Evolutionary conservation across 768 basidiomycete species (phyloP), one percentile per base, ranked within the genome.

Genomic region (Scleroderma bovista): DNA sequence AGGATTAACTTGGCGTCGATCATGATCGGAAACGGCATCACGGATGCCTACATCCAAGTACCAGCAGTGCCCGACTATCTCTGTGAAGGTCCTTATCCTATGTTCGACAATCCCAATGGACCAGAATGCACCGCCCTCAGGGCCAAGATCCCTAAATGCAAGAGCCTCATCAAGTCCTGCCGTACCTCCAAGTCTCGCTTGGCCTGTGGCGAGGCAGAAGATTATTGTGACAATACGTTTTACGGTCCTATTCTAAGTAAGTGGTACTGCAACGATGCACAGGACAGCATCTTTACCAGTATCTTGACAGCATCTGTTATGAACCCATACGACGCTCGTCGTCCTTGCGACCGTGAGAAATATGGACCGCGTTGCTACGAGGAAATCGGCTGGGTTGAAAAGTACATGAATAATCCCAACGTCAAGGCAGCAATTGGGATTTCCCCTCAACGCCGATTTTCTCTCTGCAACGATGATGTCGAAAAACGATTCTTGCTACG

Each of bases 301-400:
- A 39, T 33, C 29, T 52, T 34, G n/a, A 22, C n/a, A 86, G 83
- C 81, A 63, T 70, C 75, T n/a, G 88, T 86, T 3, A 64, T 85
- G 43, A 98, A 97, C 69, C 83, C 89, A 9, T 98, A 97, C 66
- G 94, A 97, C 59, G 86, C 89, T 3, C 83, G 92, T 53, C 70
- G 65, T 49, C 75, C 72, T 53, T 96, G 94, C 61, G 84, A 96
- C 62, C 78, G 74, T 36, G 53, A 72, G 23, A 78, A 77, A 59
- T 86, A 93, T 53, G 86, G 84, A 2, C 72, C 77, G 2, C 72
- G 88, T 2, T 92, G 90, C 71, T 92, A 90, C 65, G 73, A 65
- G 51, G 76, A 95, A 70, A 83, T 96, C 78, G 59, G 66, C 16
- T 96, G 89, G 88, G 81, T 96, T 61, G 94, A 96, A 57, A 78